Evolutionary conservation across 2,329 filamentous ascomycete species (phyloP), one percentile per base, ranked within the genome.

Genomic region (Chaetomiaceae sp.): DNA sequence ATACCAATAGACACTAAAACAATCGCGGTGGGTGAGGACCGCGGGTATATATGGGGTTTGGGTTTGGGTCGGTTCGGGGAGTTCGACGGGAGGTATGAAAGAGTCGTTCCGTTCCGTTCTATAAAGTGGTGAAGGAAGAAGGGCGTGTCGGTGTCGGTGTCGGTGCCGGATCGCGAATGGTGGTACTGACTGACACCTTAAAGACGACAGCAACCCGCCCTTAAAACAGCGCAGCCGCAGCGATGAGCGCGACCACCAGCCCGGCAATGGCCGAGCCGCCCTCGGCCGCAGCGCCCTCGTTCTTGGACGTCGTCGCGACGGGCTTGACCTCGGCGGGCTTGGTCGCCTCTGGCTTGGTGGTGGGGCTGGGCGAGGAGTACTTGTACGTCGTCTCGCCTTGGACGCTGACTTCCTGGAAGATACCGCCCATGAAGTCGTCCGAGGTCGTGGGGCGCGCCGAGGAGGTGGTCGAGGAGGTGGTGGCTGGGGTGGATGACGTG

Each of bases 191-290:
- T n/a, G n/a, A n/a, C n/a, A n/a, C n/a, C n/a, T n/a, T 4, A 43
- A 30, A 62, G 52, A 50, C 39, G 44, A 35, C 33, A 17, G 17
- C 2, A n/a, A 16, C 33, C 39, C 17, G 13, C 34, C 40, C 12
- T 44, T 41, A 79, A 56, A 74, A 72, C 55, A 78, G 66, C 58
- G 70, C 76, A 14, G 72, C 71, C 21, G 77, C 73, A 20, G 76
- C 78, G 27, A 80, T 68, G 39, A 82, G 70, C 47, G 78, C 79
- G 40, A 82, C 70, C 38, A 82, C 67, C 19, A 82, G 69, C 40
- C 79, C 77, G 7, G 71, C 77, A 34, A 79, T 64, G 44, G 78
- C 76, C 43, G 73, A 70, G 46, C 73, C 73, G 44, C 74, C 73
- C 57, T 78, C 73, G 14, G 69, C 68, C 5, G 61, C 66, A 5